A percentile compares a stretch with the other conserved stretches of the same genome.
Evolutionary conservation across 2,329 filamentous ascomycete species (phyloP).

Genomic region (Epichloe amarillans): DNA sequence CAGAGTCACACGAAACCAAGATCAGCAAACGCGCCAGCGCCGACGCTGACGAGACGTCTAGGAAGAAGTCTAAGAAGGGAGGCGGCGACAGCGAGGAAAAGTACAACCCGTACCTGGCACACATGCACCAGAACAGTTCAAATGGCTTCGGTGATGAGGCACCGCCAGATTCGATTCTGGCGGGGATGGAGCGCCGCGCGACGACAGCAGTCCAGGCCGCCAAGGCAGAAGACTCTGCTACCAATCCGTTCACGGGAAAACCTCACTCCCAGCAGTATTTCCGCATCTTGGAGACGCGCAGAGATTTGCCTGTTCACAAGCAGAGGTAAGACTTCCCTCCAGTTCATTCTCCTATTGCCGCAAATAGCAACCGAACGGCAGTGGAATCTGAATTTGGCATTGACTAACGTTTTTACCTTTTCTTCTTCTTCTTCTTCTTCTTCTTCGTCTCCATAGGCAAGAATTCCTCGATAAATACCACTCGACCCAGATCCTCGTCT

Average conservation of each 20-base stretch:
- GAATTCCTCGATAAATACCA: slow-evolving; percentile 94
- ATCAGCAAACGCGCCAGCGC: slow-evolving; percentile 31
- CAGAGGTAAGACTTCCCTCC: slow-evolving; percentile 48
- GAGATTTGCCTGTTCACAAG: slow-evolving; percentile 80
- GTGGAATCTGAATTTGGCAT: background rate
- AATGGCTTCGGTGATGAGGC: slow-evolving; percentile 22
- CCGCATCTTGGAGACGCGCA: slow-evolving; percentile 69
- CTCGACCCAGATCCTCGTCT: slow-evolving; percentile 87
- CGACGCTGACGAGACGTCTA: slow-evolving; percentile 27
- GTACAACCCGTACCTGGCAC: slow-evolving; percentile 80
- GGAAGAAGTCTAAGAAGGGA: slow-evolving; percentile 31
- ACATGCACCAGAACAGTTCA: slow-evolving; percentile 54
- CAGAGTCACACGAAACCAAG: slow-evolving; percentile 19
- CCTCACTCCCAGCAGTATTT: slow-evolving; percentile 77
- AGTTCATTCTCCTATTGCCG: too few relatives aligned
- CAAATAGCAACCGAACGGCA: too few relatives aligned
- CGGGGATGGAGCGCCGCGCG: slow-evolving; percentile 59
- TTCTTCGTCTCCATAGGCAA: slow-evolving; percentile 37
- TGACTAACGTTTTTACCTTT: background rate
- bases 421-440: background rate
- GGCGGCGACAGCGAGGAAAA: slow-evolving; percentile 20
- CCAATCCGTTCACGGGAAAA: slow-evolving; percentile 74
- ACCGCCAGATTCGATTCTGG: slow-evolving; percentile 35
- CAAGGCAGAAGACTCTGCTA: slow-evolving; percentile 63
- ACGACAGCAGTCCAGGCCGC: slow-evolving; percentile 67